Evolutionary conservation across 2,329 filamentous ascomycete genomes (phyloP).

Genomic region (Capronia epimyces): DNA sequence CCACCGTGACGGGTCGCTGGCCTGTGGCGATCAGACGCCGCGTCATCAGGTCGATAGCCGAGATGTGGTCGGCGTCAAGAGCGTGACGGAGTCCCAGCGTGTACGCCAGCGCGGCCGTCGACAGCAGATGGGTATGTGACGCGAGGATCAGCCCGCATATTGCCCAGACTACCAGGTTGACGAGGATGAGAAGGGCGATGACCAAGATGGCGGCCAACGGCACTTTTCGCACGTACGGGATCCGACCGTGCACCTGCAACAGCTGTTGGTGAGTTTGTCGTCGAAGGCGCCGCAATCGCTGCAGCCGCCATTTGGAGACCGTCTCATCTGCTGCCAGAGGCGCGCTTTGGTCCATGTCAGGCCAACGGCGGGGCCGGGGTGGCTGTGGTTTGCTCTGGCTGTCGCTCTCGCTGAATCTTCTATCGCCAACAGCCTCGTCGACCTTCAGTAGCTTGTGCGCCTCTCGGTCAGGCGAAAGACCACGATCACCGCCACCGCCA

Average conservation of each 20-base stretch:
- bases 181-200: slow-evolving; percentile 48
- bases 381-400: too few species aligned
- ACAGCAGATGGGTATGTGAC: slow-evolving; percentile 51
- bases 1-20: slow-evolving; percentile 82
- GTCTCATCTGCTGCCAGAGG: background rate
- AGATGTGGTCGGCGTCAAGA: slow-evolving; percentile 93
- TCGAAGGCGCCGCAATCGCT: background rate
- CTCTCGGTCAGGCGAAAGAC: too few species aligned
- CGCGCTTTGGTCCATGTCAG: background rate
- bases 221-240: slow-evolving; percentile 52
- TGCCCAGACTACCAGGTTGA: slow-evolving; percentile 56
- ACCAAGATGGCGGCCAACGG: slow-evolving; percentile 55
- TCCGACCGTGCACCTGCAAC: slow-evolving; percentile 30
- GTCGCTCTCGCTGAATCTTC: too few species aligned
- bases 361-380: too few species aligned
- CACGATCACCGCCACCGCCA: too few species aligned
- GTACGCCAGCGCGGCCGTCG: slow-evolving; percentile 78
- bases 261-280: slow-evolving; percentile 7
- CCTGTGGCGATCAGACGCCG: slow-evolving; percentile 78
- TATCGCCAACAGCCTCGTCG: too few species aligned
- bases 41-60: slow-evolving; percentile 92
- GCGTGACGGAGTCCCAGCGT: slow-evolving; percentile 86
- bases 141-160: slow-evolving; percentile 49
- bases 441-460: too few species aligned
- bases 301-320: background rate